phyloP scores from a whole-genome alignment of 108 stramenopile species.

The Skeletonema menzelii region DNA sequence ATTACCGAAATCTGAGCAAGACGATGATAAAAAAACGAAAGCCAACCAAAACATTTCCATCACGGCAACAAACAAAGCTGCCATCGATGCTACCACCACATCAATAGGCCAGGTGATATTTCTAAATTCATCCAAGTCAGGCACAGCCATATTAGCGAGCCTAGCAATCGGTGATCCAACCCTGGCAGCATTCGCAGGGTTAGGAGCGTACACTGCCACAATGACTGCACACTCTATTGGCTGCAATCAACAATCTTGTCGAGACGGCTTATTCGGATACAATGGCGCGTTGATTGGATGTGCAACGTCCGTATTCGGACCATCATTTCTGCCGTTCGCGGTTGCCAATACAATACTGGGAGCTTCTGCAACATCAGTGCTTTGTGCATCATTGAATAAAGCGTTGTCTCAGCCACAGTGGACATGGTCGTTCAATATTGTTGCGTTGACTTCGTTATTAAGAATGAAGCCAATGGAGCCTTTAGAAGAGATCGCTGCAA shows the following conservation, averaged over 20 bases:
- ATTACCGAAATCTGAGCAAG: background rate
- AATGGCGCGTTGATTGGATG: slow-evolving; percentile 86
- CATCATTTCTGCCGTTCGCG: slow-evolving; percentile 34
- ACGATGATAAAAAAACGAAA: background rate
- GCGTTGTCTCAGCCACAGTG: slow-evolving; percentile 64
- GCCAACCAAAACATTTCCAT: background rate
- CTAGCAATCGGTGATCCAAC: slow-evolving; percentile 74
- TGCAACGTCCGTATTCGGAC: slow-evolving; percentile 72
- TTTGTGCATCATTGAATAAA: slow-evolving; percentile 59
- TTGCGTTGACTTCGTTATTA: slow-evolving; percentile 62
- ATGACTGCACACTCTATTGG: slow-evolving; percentile 43
- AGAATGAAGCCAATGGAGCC: slow-evolving; percentile 53
- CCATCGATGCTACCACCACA: slow-evolving; percentile 37
- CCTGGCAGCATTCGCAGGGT: slow-evolving; percentile 52
- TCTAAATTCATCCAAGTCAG: slow-evolving; percentile 58
- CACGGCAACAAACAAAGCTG: background rate
- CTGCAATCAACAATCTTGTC: slow-evolving; percentile 40
- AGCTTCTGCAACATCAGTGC: slow-evolving; percentile 58
- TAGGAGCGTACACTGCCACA: slow-evolving; percentile 61
- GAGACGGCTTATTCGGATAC: slow-evolving; percentile 71
- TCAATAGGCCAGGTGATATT: slow-evolving; percentile 84
- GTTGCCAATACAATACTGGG: slow-evolving; percentile 46
- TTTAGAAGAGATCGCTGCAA: background rate
- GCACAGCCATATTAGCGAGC: slow-evolving; percentile 52
- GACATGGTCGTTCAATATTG: slow-evolving; percentile 81